phyloP scores from a whole-genome alignment of 441 rosid species.

The Euphorbia neoarborescens region DNA sequence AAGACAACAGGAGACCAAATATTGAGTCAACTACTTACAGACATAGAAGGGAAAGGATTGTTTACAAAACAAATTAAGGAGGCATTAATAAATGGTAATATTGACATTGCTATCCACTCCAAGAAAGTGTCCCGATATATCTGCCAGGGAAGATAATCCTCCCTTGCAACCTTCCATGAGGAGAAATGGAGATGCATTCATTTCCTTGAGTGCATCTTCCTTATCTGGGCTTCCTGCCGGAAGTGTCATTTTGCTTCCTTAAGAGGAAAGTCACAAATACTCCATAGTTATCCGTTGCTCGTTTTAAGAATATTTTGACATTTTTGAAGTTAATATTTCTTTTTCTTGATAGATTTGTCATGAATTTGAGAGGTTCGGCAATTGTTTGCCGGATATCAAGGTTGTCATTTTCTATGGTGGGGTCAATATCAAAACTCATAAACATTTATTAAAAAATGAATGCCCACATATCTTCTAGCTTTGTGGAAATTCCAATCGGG shows the following conservation, averaged over 20 bases:
- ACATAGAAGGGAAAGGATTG: conserved; percentile 94
- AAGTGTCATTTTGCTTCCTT: conserved; percentile 85
- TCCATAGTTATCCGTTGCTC: conserved; percentile 71
- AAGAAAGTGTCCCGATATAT: conserved; percentile 97
- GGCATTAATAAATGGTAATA: conserved; percentile 75
- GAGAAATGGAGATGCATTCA: conserved; percentile 93
- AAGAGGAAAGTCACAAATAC: conserved; percentile 88
- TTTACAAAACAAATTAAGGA: conserved; percentile 95
- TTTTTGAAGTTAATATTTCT: not conserved
- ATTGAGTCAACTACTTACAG: conserved; percentile 84
- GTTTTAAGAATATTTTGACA: conserved; percentile 31
- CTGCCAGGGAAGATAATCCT: conserved; percentile 71
- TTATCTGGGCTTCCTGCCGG: conserved; percentile 77
- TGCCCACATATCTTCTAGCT: conserved; percentile 98
- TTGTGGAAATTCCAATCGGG: too few species aligned
- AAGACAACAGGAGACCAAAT: conserved; percentile 96
- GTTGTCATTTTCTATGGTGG: conserved; percentile 95
- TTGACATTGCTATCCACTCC: conserved; percentile 93
- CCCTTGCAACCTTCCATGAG: conserved; percentile 84
- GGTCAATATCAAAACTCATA: conserved; percentile 80
- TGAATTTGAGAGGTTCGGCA: conserved; percentile 93
- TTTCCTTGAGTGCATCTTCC: conserved; percentile 51
- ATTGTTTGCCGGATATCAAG: conserved; percentile 78
- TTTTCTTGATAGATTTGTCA: conserved; percentile 83
- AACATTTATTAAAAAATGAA: conserved; percentile 86